Evolutionary conservation across 768 basidiomycete genomes (phyloP), one percentile per base, ranked within the genome.

Genomic region (Vararia minispora): DNA sequence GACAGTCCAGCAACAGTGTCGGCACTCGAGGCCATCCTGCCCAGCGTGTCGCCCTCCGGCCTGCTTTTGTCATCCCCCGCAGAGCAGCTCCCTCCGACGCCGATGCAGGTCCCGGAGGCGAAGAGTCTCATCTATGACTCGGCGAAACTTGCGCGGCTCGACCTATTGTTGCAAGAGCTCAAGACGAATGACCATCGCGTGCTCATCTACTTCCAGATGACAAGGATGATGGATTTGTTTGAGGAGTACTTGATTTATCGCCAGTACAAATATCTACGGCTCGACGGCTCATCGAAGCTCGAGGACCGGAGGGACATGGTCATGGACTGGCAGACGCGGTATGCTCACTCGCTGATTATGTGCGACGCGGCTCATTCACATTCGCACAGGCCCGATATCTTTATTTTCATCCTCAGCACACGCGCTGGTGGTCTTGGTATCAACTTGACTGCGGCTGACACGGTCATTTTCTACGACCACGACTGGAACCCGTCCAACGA

Each of bases 151-250:
- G 88, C 90, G 27, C 74, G 86, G 21, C 69, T 99, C 33, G 95
- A 99, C 58, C 53, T 69, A 16, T 64, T 99, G n/a, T 66, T 99
- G 6, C 83, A 87, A 44, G 87, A 94, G 52, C 76, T 99, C 41
- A 98, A 95, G 62, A 70, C 76, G 25, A 84, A 79, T 1, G 92
- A 92, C 44, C 95, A 99, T 59, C 79, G 91, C 32, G 89, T 94
- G 11, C 61, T 99, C 50, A 71, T 99, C 14, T 99, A 98, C 63
- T 98, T 97, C 79, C 95, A 99, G 60, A 99, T 99, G 95, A 98
- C 94, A 10, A 76, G 83, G 42, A 99, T 98, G 95, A 95, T 99
- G 81, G 92, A 97, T 57, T 66, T 98, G 35, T 92, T 98, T 77
- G 95, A 98, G 58, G 95, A 98, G 57, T 99, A 97, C 57, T 69